A percentile compares a stretch with the other conserved stretches of the same genome.
Evolutionary conservation across 768 basidiomycete species (phyloP).

Genomic region (Leccinum longicurvipes): DNA sequence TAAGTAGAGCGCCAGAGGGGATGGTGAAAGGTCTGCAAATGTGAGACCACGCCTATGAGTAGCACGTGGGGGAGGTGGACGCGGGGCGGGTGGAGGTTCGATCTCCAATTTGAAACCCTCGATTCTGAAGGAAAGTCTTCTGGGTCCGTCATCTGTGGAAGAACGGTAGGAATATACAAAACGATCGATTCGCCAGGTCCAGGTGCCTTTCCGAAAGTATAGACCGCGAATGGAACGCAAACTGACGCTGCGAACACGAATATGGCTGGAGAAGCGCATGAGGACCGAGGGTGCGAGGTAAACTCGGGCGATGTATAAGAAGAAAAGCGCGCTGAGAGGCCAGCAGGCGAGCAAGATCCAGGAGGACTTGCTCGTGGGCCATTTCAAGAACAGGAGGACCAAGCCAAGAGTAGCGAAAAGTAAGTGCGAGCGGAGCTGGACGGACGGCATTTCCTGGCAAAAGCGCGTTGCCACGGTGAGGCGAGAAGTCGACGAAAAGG

Average conservation of each 20-base stretch:
- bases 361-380: constrained; percentile 28
- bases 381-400: constrained; percentile 14
- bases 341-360: constrained; percentile 46
- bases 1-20: constrained; percentile 33
- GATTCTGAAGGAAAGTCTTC: constrained; percentile 59
- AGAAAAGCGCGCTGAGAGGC: constrained; percentile 47
- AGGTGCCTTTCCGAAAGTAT: constrained; percentile 55
- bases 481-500: background rate
- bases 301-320: constrained; percentile 60
- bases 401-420: constrained; percentile 13
- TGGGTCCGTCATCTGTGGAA: constrained; percentile 42
- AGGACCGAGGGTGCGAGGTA: constrained; percentile 67
- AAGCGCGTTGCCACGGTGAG: constrained; percentile 2
- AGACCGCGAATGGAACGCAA: constrained; percentile 75
- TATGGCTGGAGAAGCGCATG: constrained; percentile 51
- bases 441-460: constrained; percentile 7
- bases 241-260: constrained; percentile 72
- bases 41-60: constrained; percentile 43
- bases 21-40: constrained; percentile 35
- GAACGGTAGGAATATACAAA: constrained; percentile 57
- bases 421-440: constrained; percentile 3
- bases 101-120: constrained; percentile 59
- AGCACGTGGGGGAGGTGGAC: constrained; percentile 16
- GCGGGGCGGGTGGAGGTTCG: constrained; percentile 18
- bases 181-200: constrained; percentile 63